Evolutionary conservation across 2,329 filamentous ascomycete genomes (phyloP).

Genomic region (Claviceps pazoutovae): DNA sequence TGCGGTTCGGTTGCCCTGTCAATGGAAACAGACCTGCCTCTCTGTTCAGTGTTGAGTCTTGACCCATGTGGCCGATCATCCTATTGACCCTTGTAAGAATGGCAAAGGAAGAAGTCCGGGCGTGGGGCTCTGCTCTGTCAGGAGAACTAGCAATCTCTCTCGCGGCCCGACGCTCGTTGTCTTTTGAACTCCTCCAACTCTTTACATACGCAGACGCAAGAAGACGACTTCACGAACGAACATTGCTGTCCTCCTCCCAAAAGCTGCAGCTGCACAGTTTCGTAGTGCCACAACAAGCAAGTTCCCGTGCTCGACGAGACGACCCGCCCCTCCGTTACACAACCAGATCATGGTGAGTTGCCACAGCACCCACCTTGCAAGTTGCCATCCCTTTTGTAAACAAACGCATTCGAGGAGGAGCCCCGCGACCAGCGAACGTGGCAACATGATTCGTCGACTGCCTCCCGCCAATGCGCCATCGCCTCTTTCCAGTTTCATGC

Average conservation of each 20-base stretch:
- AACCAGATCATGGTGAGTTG: slow-evolving; percentile 6
- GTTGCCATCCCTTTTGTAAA: slow-evolving; percentile 3
- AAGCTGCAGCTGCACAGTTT: background rate
- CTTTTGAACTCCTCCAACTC: background rate
- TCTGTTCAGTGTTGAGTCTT: background rate
- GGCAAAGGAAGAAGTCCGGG: background rate
- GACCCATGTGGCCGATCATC: background rate
- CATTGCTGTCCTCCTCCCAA: background rate
- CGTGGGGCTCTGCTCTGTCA: slow-evolving; percentile 2
- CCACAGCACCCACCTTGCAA: slow-evolving; percentile 3
- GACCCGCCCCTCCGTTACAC: background rate
- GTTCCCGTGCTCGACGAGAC: background rate
- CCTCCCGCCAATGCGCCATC: background rate
- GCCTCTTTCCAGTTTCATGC: background rate
- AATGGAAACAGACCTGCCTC: background rate
- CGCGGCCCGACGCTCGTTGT: background rate
- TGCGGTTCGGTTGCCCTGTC: background rate
- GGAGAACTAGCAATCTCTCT: slow-evolving; percentile 2
- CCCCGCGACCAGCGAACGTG: slow-evolving; percentile 3
- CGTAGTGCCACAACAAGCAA: background rate
- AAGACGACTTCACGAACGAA: background rate
- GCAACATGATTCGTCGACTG: slow-evolving; percentile 5
- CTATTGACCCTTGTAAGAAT: background rate
- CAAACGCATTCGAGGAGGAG: slow-evolving; percentile 4
- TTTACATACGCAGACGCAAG: background rate